Base-by-base conservation (phyloP, 257 asterid genomes). In the Scutellaria galericulata region DNA sequence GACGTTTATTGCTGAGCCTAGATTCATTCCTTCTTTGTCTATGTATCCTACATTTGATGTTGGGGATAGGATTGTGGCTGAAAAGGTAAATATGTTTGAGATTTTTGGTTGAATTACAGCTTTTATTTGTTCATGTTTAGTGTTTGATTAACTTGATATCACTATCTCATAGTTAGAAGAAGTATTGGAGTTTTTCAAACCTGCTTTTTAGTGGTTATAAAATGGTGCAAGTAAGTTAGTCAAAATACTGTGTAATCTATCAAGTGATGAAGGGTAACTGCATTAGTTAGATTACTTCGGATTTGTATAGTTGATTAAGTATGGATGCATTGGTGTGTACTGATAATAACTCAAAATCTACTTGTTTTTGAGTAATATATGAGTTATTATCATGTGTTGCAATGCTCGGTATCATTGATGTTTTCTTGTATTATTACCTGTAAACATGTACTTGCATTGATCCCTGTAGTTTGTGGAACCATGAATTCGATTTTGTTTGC, bases 31-130 rank as follows among this genome's bases (percentile, higher is more conserved):
- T 75, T 93, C 98, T 2, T 47, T 93, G 82, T 93, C 98, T 44
- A 93, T 93, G 98, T 93, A 78, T 82, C 97, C 98, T 12, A 93
- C 97, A 10, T 93, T 93, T 83, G 97, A 93, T 72, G 93, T 90
- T 77, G 98, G 97, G 46, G 98, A 93, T 70, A 78, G 97, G 75
- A 68, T 93, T 83, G 96, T 93, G 0, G 98, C 98, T 74, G 98
- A 90, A 78, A 93, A 93, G 97, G 98, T 93, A 69, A 9, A 52
- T 37, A 1, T 7, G 14, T 45, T 18, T 53, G 31, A 54, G 6
- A 44, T 9, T 6, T 14, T 61, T 61, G 37, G 60, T 60, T 52
- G 1, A 59, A 59, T 72, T 66, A 5, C 31, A 59, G 61, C 62
- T 4, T 71, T 62, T 9, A 39, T 10, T 65, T 55, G 68, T 42